Evolutionary conservation across 768 basidiomycete genomes (phyloP), one percentile per base, ranked within the genome.

Genomic region (Rhizopogon vulgaris): DNA sequence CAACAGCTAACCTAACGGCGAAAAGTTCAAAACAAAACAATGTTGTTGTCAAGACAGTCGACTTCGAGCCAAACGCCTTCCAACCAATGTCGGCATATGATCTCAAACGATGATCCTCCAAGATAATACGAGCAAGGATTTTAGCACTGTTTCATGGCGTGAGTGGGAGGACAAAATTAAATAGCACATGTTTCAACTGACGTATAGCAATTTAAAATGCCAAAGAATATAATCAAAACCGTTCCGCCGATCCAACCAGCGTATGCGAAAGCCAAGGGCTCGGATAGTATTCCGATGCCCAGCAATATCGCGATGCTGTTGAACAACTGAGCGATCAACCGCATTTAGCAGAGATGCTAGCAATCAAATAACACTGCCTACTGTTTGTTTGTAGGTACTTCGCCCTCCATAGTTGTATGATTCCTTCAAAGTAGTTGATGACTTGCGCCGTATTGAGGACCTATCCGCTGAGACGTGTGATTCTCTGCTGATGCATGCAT

Each of bases 241-340:
- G 84, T 85, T 0, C 94, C 94, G 38, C 77, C 72, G 15, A 85
- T 70, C 94, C 94, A 97, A 3, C 94, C 94, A 2, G 91, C 81
- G 60, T 90, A 91, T 1, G 93, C 83, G 60, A 95, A 95, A 0
- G 94, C 94, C 25, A 96, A 74, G 0, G 93, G 91, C 63, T 91
- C 85, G 11, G 90, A 90, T 15, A 94, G 76, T 76, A 95, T 85
- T 4, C 93, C 93, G 56, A 94, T 85, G 5, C 93, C 93, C 17
- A 93, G 74, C 10, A 95, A 71, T 30, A 94, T 87, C 14, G 90
- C 90, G 30, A 85, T 87, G 9, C 85, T 85, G 59, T 94, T 94
- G 69, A 93, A 93, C n/a, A 95, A 69, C 91, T 91, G 52, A 34
- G 38, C 49, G 8, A 30, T 49, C 12, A 52, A 56, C 41, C 30